These are phyloP conservation scores for Neospermospora avenae DNA, from an alignment of 2,329 filamentous ascomycete species.

Conservation along the genomic window DNA sequence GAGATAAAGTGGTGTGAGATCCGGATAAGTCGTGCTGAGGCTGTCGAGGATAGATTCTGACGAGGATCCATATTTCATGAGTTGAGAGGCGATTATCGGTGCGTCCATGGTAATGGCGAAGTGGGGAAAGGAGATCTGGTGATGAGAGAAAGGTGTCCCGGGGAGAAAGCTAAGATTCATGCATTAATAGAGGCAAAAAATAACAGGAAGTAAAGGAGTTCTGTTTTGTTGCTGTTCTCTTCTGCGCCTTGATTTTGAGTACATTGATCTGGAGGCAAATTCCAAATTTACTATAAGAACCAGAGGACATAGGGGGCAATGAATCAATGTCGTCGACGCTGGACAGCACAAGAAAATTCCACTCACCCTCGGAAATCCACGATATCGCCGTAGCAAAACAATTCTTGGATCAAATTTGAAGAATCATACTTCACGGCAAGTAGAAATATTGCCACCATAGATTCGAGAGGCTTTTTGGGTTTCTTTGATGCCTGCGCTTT, in stretches of 20 bases:
- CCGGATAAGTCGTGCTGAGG: constrained; percentile 5
- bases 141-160: neutral
- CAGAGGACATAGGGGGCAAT: no score
- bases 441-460: neutral
- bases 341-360: no score
- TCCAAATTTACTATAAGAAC: no score
- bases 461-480: neutral
- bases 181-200: neutral
- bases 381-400: neutral
- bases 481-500: neutral
- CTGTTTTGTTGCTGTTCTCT: no score
- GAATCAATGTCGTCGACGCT: no score
- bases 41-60: neutral
- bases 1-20: constrained; percentile 5
- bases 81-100: neutral
- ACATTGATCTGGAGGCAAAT: no score
- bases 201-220: neutral
- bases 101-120: constrained; percentile 3
- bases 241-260: no score
- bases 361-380: constrained; percentile 3
- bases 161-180: neutral
- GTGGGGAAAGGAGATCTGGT: neutral
- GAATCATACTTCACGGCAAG: neutral
- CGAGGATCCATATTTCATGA: constrained; percentile 3
- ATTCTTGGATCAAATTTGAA: neutral